Evolutionary conservation across 768 basidiomycete genomes (phyloP), one percentile per base, ranked within the genome.

Genomic region (Psilocybe tampanensis): DNA sequence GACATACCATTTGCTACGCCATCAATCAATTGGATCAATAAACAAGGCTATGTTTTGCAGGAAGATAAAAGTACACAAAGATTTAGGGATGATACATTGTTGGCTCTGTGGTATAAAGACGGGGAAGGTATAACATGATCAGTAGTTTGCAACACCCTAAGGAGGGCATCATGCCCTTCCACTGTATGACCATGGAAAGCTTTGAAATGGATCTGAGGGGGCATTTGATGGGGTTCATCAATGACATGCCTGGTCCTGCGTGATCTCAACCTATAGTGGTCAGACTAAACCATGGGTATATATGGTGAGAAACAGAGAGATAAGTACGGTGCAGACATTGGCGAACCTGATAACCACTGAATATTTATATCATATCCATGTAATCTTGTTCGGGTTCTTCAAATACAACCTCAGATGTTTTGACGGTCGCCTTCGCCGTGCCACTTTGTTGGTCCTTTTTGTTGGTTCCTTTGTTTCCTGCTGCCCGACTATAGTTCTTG

Each of bases 321-420:
- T 29, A 29, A 5, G 9, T 4, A 29, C 29, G 9, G 29, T 4
- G 9, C 9, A 29, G 29, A 5, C 29, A 29, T n/a, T n/a, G 29
- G 29, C 29, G 9, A 29, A 29, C 29, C 29, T 29, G 5, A 29
- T 29, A 4, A 9, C 29, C 9, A 29, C 33, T 11, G 9, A 39
- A 44, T 2, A 34, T 66, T n/a, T 42, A 74, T 48, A 72, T 49
- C 64, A 66, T 69, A 47, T 74, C 71, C 68, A 68, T 70, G 24
- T 62, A 62, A 29, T 72, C 72, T 60, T 74, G 74, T 59, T 76
- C 71, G 21, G 74, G 74, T 52, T 72, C 74, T 52, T 68, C 67
- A 11, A 63, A 61, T 18, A 72, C 64, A 33, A 68, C 54, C 32
- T 55, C 56, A 33, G 53, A 33, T 2, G 56, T 24, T 19, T 58